phyloP scores from a whole-genome alignment of 2,329 filamentous ascomycete species.

The Chaetomiaceae sp. region DNA sequence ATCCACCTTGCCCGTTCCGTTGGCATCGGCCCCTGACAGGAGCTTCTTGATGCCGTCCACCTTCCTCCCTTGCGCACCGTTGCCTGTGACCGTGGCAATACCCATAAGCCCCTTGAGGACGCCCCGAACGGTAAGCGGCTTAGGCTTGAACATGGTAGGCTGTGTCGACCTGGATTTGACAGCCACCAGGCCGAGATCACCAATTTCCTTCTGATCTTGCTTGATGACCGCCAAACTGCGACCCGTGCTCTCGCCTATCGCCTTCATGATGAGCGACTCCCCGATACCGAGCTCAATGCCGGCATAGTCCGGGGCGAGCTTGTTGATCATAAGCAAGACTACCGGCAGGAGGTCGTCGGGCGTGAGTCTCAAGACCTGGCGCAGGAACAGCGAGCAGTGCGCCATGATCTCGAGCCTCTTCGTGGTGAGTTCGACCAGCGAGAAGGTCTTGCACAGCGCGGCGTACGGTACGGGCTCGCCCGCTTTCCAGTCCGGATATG shows the following conservation, averaged over 20 bases:
- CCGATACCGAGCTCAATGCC: conserved; percentile 98
- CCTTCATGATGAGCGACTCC: conserved; percentile 97
- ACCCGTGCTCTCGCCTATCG: conserved; percentile 90
- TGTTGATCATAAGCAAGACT: conserved; percentile 94
- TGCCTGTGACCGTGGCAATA: conserved; percentile 81
- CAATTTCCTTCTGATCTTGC: conserved; percentile 91
- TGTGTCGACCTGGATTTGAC: conserved; percentile 94
- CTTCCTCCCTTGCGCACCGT: conserved; percentile 84
- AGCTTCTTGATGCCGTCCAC: conserved; percentile 95
- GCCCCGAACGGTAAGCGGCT: conserved; percentile 76
- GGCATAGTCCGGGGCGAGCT: conserved; percentile 91
- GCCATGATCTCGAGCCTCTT: conserved; percentile 85
- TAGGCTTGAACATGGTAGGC: conserved; percentile 97
- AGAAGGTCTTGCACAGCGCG: conserved; percentile 90
- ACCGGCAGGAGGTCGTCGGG: conserved; percentile 83
- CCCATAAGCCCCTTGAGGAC: conserved; percentile 84
- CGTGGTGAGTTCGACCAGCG: conserved; percentile 87
- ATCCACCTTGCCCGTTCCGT: conserved; percentile 70
- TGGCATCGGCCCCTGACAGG: conserved; percentile 80
- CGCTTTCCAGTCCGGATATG: conserved; percentile 92
- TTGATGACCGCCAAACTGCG: conserved; percentile 87
- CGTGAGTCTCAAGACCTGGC: conserved; percentile 88
- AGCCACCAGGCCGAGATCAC: conserved; percentile 88
- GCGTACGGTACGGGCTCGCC: conserved; percentile 90
- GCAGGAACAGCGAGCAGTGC: conserved; percentile 84